Conservation (phyloP, 1,139 yeast genomes). For the Sugiyamaella xylanicola region DNA sequence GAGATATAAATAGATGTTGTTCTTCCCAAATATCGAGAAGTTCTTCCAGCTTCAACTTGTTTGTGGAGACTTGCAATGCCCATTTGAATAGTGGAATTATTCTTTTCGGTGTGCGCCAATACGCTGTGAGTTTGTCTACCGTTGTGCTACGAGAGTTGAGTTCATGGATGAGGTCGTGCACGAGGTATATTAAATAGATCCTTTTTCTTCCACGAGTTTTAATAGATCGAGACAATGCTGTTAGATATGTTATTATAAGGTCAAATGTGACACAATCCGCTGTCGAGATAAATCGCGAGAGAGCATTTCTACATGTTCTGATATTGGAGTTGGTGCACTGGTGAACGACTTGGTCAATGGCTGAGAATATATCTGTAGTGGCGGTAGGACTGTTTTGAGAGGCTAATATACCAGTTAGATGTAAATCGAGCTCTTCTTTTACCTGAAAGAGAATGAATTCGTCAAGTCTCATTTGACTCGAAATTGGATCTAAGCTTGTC, state of each 20-base stretch:
- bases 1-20: conserved; percentile 9
- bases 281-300: conserved; percentile 1
- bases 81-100: conserved; percentile 14
- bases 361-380: conserved; percentile 6
- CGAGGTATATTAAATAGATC: conserved; percentile 23
- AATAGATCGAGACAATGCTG: conserved; percentile 15
- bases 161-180: conserved; percentile 20
- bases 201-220: conserved; percentile 20
- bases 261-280: conserved; percentile 6
- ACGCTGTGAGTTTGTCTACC: neutral
- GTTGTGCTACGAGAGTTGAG: conserved; percentile 3
- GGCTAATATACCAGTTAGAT: neutral
- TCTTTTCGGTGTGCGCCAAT: neutral
- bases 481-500: no score
- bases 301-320: conserved; percentile 7
- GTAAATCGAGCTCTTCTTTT: neutral
- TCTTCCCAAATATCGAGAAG: conserved; percentile 26
- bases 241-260: conserved; percentile 23
- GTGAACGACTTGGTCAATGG: conserved; percentile 14
- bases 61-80: conserved; percentile 20
- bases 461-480: conserved; percentile 5
- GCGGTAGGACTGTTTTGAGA: neutral
- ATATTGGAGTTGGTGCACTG: conserved; percentile 16
- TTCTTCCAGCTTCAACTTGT: conserved; percentile 18
- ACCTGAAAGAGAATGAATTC: conserved; percentile 7